Percentiles rank a stretch among this genome's conserved stretches.
These are phyloP conservation scores for Sporothrix phasma DNA, from an alignment of 2,329 filamentous ascomycete species.

Conservation along the genomic window DNA sequence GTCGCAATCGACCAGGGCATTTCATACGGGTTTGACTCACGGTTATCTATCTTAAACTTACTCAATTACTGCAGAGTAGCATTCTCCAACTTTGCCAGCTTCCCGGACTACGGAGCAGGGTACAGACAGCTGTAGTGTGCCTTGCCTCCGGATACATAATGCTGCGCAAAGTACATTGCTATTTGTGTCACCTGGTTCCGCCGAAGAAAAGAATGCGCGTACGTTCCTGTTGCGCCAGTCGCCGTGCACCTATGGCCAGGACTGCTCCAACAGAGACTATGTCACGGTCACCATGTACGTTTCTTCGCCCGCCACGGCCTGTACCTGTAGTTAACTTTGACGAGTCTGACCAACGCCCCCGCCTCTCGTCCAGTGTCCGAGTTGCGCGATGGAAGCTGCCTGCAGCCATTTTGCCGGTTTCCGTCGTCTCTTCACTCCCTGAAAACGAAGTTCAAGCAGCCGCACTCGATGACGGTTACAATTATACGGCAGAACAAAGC, in stretches of 20 bases:
- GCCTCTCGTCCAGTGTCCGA: conserved; percentile 37
- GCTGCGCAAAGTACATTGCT: conserved; percentile 47
- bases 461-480: conserved; percentile 12
- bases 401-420: conserved; percentile 48
- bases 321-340: no score
- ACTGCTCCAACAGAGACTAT: conserved; percentile 47
- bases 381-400: conserved; percentile 41
- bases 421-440: conserved; percentile 44
- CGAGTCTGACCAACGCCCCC: background rate
- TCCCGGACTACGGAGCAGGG: no score
- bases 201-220: conserved; percentile 47
- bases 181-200: conserved; percentile 46
- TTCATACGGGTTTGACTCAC: no score
- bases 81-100: no score
- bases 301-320: background rate
- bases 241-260: conserved; percentile 47
- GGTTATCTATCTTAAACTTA: no score
- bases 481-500: background rate
- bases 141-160: no score
- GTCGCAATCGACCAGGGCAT: no score
- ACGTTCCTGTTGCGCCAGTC: conserved; percentile 46
- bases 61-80: no score
- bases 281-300: conserved; percentile 51
- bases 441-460: conserved; percentile 38
- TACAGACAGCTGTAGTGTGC: no score